Conservation (phyloP, 2,329 filamentous ascomycete species). For the Aspergillus sergii region DNA sequence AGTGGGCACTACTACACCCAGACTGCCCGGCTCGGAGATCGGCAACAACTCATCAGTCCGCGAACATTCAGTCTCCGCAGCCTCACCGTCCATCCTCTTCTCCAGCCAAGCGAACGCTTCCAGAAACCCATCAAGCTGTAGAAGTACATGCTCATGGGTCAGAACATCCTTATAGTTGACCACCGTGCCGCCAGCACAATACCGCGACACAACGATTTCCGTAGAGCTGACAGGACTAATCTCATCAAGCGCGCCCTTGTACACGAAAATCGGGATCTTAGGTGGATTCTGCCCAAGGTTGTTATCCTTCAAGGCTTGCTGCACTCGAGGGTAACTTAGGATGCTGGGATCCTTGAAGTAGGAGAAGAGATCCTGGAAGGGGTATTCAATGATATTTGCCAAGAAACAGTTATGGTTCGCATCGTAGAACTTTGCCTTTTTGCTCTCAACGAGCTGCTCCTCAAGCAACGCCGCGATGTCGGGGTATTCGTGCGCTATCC, state of each 20-base stretch:
- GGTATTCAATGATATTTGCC: not conserved
- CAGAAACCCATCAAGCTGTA: not conserved
- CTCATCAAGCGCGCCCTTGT: not conserved
- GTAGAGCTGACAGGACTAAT: not conserved
- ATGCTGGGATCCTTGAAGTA: not conserved
- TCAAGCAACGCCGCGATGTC: not conserved
- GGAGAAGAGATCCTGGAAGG: not conserved
- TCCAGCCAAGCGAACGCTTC: not conserved
- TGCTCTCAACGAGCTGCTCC: not conserved
- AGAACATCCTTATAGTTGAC: not conserved
- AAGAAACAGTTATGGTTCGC: not conserved
- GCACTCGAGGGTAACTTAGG: not conserved
- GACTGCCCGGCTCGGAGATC: not conserved
- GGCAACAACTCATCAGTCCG: not conserved
- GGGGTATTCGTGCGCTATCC: not conserved
- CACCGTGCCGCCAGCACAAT: not conserved
- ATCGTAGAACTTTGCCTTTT: not conserved
- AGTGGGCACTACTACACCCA: not conserved
- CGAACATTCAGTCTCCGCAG: not conserved
- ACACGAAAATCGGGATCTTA: not conserved
- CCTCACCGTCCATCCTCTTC: not conserved
- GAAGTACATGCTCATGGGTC: not conserved
- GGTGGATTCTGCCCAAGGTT: not conserved
- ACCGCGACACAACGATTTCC: not conserved
- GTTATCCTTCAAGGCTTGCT: not conserved